Evolutionary conservation across 2,329 filamentous ascomycete species (phyloP), one percentile per base, ranked within the genome.

Genomic region (Pseudogymnoascus sp.): DNA sequence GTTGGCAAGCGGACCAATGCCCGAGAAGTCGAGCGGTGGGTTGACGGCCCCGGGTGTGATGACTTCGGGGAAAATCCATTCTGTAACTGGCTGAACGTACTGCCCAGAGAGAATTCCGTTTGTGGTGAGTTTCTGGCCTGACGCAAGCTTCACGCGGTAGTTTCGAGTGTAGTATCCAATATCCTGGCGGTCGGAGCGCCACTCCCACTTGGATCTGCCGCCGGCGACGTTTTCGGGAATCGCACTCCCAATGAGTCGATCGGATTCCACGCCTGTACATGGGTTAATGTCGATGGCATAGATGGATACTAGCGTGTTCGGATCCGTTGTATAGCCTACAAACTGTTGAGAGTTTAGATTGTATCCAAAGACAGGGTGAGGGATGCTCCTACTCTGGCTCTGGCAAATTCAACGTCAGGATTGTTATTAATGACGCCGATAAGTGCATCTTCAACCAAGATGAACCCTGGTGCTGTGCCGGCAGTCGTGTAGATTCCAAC

Each of bases 31-130:
- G 66, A 71, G 73, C 64, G 64, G 72, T 67, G 67, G 66, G 8
- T 71, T 72, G 9, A 68, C 59, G 16, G 64, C 63, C 1, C 77
- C 77, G n/a, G 77, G 77, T 2, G 71, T 68, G 16, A 74, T 70
- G 16, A 74, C 69, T 65, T 79, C 77, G 8, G 77, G 77, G 68
- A 75, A 76, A 65, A 79, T 77, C 75, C 76, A 78, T 63, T 78
- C 77, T 3, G 70, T 72, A 3, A 79, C 76, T 11, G 77, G 73
- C 31, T 73, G 72, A 18, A 78, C 69, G 46, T 77, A 79, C 62
- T 76, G 72, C 4, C 77, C 77, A 3, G 76, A 76, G n/a, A 71
- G 64, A 56, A 79, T 76, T 28, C 72, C 72, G 63, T 78, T 76
- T 36, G 72, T 72, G 1, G 76, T 77, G 25, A 69, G 65, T 43